Evolutionary conservation across 768 basidiomycete genomes (phyloP).

Genomic region (Arthromyces matolae): DNA sequence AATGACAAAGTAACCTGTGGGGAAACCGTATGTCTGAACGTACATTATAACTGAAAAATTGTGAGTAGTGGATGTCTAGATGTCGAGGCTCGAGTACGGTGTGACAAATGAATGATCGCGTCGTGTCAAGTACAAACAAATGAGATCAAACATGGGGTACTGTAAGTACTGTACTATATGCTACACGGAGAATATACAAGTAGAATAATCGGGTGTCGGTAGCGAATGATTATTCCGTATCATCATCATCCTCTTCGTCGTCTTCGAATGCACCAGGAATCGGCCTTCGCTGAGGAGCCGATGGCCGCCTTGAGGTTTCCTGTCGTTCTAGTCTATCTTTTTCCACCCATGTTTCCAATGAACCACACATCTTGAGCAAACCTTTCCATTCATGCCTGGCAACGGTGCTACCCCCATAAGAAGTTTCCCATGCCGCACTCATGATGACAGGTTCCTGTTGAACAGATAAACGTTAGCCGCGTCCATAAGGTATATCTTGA

Average conservation of each 20-base stretch:
- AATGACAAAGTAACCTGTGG: constrained; percentile 61
- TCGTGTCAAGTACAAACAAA: too few species aligned
- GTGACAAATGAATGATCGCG: too few species aligned
- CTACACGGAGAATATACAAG: neutral
- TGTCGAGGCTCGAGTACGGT: too few species aligned
- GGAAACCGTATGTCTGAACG: constrained; percentile 40
- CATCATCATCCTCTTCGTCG: constrained; percentile 13
- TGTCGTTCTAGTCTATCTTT: constrained; percentile 31
- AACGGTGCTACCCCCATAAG: constrained; percentile 65
- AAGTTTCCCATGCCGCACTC: constrained; percentile 85
- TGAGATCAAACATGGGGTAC: too few species aligned
- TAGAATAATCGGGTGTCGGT: neutral
- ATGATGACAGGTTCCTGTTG: constrained; percentile 81
- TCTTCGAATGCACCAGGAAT: constrained; percentile 22
- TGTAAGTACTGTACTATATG: neutral
- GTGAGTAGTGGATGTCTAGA: too few species aligned
- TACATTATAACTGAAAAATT: too few species aligned
- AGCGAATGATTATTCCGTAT: constrained; percentile 1
- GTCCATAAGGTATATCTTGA: constrained; percentile 5
- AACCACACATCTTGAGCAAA: constrained; percentile 61
- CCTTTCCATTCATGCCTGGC: constrained; percentile 98
- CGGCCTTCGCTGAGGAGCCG: constrained; percentile 18
- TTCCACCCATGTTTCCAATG: constrained; percentile 74
- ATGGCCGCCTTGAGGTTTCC: constrained; percentile 22
- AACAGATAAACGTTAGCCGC: neutral